Evolutionary conservation across 2,329 filamentous ascomycete species (phyloP), one percentile per base, ranked within the genome.

Genomic region (Botrytis pseudocinerea): DNA sequence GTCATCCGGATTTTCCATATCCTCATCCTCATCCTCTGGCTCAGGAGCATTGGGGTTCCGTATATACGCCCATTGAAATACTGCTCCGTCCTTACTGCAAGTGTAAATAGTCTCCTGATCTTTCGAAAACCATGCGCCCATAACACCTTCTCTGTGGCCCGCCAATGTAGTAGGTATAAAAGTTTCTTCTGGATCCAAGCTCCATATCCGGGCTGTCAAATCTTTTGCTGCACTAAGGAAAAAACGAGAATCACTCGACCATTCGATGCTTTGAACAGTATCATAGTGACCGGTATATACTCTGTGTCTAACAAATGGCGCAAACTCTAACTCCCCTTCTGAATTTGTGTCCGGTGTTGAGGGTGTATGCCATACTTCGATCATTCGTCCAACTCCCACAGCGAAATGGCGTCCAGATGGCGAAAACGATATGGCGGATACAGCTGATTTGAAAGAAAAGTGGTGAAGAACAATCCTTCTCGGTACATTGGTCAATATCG

Each of bases 91-190:
- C 82, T 97, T 97, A 83, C 95, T 98, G 76, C 97, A 90, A 0
- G 96, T 98, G 81, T 96, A 99, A 71, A 99, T 97, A 66, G 90
- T 93, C 83, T 99, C 97, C 81, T 99, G 96, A 78, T 97, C 91
- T 75, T 92, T 91, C 0, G 95, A 97, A 81, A 99, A 99, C 90
- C 94, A 99, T n/a, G 95, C 95, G n/a, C 92, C 93, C 71, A 97
- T 87, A 4, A 99, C 93, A 25, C 89, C 91, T 82, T 98, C 94
- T 81, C 94, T 91, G 83, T 99, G 97, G 1, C 96, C 96, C 5
- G 94, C 92, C 75, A 99, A 84, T 25, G 95, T 93, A 1, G 96
- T 99, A 0, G 95, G 94, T 68, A 90, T 89, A 82, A 98, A 98
- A 2, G 92, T 93, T 74, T 95, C 93, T 79, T 97, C 94, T 1